Base-by-base conservation (phyloP, 2,329 filamentous ascomycete species). In the Penicillium sp. region DNA sequence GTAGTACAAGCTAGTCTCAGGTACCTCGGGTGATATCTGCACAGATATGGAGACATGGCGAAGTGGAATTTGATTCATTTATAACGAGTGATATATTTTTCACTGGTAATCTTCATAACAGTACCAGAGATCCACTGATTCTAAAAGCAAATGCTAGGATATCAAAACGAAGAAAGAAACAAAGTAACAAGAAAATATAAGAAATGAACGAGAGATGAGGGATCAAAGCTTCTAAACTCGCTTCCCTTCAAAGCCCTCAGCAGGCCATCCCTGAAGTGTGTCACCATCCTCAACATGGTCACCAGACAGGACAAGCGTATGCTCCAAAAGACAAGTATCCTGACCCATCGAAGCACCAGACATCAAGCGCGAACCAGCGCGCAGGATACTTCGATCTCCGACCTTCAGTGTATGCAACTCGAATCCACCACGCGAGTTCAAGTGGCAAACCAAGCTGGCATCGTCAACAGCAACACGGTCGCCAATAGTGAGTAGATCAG, bases 221-320 rank as follows among this genome's bases (percentile, higher is more conserved):
- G 10, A 39, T 9, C 10, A n/a, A 16, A 30, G n/a, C 9, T 30
- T n/a, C 3, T 54, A 61, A 47, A 44, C 56, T 6, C 55, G 53
- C 14, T 53, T 53, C 3, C 51, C 69, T 18, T 59, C 63, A 56
- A 76, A 79, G 49, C 70, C 67, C 48, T 77, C 76, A 1, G 76
- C 79, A 1, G 81, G 81, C 81, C 81, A 84, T 0, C 82, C 81
- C 64, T 84, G 81, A 69, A 80, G 78, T 1, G 79, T 80, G 51
- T 65, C 69, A 0, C 74, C 76, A 50, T 76, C 74, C 45, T 80
- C 80, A 0, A 83, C 80, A 38, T 80, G 71, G 63, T 84, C 81
- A 4, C 81, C 82, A 1, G 78, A 77, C 75, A 84, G 80, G 39
- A 84, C 74, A 4, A 84, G 72, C 0, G 81, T 84, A 58, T 84